These are phyloP conservation scores for Schoenoplectus triqueter DNA, from an alignment of 202 grass and related monocot species.

Conservation along the genomic window DNA sequence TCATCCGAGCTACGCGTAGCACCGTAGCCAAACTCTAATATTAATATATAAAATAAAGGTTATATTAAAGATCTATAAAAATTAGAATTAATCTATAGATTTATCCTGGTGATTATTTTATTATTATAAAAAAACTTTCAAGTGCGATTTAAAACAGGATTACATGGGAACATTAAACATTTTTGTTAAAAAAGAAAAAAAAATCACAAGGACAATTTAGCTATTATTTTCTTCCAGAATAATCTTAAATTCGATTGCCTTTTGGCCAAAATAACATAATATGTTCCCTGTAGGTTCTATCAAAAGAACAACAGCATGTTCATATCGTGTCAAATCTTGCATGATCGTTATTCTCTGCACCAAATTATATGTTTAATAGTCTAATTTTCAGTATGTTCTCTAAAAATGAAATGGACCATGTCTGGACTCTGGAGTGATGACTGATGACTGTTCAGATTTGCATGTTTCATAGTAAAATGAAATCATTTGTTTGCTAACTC, in stretches of 20 bases:
- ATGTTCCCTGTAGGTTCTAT: not conserved
- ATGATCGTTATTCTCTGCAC: not conserved
- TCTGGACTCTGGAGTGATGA: no score
- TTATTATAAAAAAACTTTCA: no score
- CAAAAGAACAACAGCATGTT: not conserved
- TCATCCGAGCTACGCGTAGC: no score
- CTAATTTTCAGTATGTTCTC: no score
- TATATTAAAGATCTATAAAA: no score
- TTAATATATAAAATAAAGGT: no score
- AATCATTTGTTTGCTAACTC: not conserved
- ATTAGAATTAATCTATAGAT: no score
- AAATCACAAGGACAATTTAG: not conserved
- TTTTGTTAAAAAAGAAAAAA: not conserved
- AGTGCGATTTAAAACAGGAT: no score
- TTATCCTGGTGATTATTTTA: no score
- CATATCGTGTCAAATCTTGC: not conserved
- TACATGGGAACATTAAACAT: not conserved
- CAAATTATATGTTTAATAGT: not conserved
- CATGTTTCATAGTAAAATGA: not conserved
- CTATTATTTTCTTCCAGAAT: not conserved
- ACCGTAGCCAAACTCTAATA: no score
- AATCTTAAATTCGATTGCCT: not conserved
- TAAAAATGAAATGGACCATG: no score
- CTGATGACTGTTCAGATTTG: not conserved
- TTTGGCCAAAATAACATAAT: not conserved